Base-by-base conservation (phyloP, 768 basidiomycete species). In the Lepiota brunneoincarnata region DNA sequence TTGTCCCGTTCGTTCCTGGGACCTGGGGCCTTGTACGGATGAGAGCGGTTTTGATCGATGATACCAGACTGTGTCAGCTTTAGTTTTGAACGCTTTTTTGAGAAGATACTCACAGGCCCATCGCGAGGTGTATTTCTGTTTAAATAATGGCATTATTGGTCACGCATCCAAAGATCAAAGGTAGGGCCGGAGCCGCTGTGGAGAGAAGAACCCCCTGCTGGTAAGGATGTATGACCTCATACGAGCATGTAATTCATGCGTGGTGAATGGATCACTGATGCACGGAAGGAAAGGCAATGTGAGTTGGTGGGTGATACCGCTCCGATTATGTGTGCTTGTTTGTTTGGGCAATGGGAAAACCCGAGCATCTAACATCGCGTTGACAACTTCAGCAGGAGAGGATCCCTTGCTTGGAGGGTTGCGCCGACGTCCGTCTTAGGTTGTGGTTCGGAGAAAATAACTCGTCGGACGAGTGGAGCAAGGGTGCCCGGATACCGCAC, bases 241-340 rank as follows among this genome's bases (percentile, higher is more conserved):
- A 37, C 11, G n/a, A 52, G 15, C 23, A 38, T 39, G 50, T 51
- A 51, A 51, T 18, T 20, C n/a, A 20, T 43, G 50, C 50, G 40
- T 43, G 50, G 50, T 51, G 39, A 51, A 51, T 51, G 50, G 40
- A 51, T 51, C 40, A 49, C 42, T 41, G 20, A 37, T 6, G 23
- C 41, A 51, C 18, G 9, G 50, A 21, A 43, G 26, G 37, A 28
- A 42, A 43, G 40, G 40, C 11, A 51, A 51, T 41, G 7, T 36
- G 11, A 12, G 37, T 15, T 20, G 26, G 49, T 5, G 14, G 18
- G 42, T 35, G 21, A 44, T 21, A 24, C 37, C n/a, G 26, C 26
- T 28, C 7, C 26, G 26, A 28, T 4, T 28, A 7, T 28, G 26
- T 28, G 26, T 28, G 3, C 7, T 3, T 28, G 26, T 7, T 28